Base-by-base conservation (phyloP, 176 grass and related monocot genomes). In the Cenchrus fungigraminus region DNA sequence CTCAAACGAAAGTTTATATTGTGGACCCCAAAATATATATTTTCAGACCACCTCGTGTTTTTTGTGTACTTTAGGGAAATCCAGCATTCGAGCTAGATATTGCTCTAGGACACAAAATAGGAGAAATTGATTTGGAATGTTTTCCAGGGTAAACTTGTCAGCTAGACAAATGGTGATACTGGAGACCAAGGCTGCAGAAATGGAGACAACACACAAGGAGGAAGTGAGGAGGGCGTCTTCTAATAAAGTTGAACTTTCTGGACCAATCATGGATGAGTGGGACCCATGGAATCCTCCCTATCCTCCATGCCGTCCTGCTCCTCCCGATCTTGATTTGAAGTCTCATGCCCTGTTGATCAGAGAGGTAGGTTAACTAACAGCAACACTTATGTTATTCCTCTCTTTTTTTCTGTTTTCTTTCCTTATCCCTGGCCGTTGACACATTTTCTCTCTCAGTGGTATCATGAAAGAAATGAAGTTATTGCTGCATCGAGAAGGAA, bases 351-450 rank as follows among this genome's bases (percentile, higher is more conserved):
- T 71, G 4, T 71, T 43, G 31, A 9, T 54, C 2, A 19, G 2
- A 6, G 8, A 86, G 76, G 84, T 86, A 73, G 15, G n/a, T 19
- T 75, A 68, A 76, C 42, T 71, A 22, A 45, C 37, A 40, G 37
- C 74, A 5, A 5, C 64, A 13, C 22, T 49, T 51, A 71, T 59
- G 50, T 45, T 51, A 51, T 51, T 51, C 10, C 10, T 51, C 11
- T 51, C 1, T 51, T 51, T 8, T 11, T 51, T 51, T 9, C 1
- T 50, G 10, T 9, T 10, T 50, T 40, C 37, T 40, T 40, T 40
- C 37, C 37, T 40, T 40, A 40, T 2, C 37, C 4, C 37, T 34
- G 37, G 3, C 37, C 37, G 4, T 40, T 40, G 37, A 40, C 37
- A 80, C 84, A 80, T 47, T 65, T 56, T 12, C 29, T 73, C 12